Base-by-base conservation (phyloP, 2,329 filamentous ascomycete genomes). In the Neofusicoccum sp. region DNA sequence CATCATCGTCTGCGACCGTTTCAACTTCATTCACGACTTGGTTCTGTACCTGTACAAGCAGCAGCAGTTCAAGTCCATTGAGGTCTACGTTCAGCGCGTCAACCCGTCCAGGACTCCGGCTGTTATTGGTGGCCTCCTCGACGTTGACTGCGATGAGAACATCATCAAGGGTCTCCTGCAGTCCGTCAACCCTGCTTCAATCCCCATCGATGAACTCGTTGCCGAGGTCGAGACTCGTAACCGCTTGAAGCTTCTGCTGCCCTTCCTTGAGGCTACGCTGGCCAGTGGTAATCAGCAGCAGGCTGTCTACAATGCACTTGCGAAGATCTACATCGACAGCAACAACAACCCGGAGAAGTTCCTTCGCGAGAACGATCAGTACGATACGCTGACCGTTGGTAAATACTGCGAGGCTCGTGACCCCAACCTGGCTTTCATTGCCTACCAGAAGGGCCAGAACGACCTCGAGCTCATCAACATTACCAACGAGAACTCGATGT, bases 401-500 rank as follows among this genome's bases (percentile, higher is more conserved):
- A 97, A 97, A 80, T 99, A 99, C 83, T 99, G 94, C 76, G 94
- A 97, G 83, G 98, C 98, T 86, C 90, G 95, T 37, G 95, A 99
- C 72, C 95, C 95, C 66, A 97, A 97, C 76, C 83, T 99, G 61
- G 94, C 92, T 3, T 97, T 91, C 79, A 97, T 98, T 74, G 91
- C 93, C 66, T 99, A 97, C 78, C 86, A 89, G 71, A 99, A 99
- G 83, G 95, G 95, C 22, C 92, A 97, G 79, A 99, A 99, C 68
- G 95, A 99, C 73, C 81, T 99, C 36, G 96, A 99, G 80, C 86
- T 99, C 63, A 94, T 99, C 79, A 95, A 91, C 77, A 94, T 99
- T 73, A 98, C 95, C 73, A 99, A 98, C 71, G 96, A 99, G 80
- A 99, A 99, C 80, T 89, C 92, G n/a, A 99, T 99, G 95, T 99